Evolutionary conservation across 2,329 filamentous ascomycete species (phyloP).

Genomic region (Colletotrichum paranaense): DNA sequence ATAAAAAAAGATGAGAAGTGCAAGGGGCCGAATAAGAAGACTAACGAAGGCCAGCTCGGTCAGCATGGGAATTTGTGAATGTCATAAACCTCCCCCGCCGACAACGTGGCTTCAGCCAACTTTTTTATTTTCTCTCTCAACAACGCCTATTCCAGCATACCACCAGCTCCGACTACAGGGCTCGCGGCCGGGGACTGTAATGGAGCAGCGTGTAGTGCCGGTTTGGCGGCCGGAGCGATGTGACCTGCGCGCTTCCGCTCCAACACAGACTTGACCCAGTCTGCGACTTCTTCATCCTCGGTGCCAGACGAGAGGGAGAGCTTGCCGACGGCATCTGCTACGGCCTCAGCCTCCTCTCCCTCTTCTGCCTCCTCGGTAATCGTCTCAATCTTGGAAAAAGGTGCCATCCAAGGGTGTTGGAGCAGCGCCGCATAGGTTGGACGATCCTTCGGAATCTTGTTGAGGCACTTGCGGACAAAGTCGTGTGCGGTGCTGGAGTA

Average conservation of each 20-base stretch:
- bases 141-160: constrained; percentile 4
- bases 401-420: constrained; percentile 87
- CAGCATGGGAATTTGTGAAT: constrained; percentile 15
- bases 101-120: constrained; percentile 29
- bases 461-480: constrained; percentile 89
- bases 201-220: constrained; percentile 88
- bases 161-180: constrained; percentile 40
- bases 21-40: constrained; percentile 1
- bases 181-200: constrained; percentile 74
- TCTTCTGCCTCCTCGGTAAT: constrained; percentile 79
- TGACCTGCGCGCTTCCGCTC: constrained; percentile 72
- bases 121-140: neutral
- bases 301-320: constrained; percentile 53
- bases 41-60: constrained; percentile 35
- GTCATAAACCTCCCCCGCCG: constrained; percentile 18
- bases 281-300: constrained; percentile 84
- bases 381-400: constrained; percentile 79
- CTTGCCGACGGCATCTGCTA: constrained; percentile 56
- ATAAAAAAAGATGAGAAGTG: constrained; percentile 7
- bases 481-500: constrained; percentile 85
- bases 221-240: constrained; percentile 67
- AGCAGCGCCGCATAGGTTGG: constrained; percentile 94
- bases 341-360: constrained; percentile 58
- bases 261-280: constrained; percentile 83
- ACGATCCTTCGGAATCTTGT: constrained; percentile 92